Conservation (phyloP, 2,329 filamentous ascomycete genomes). For the Fusarium mexicanum region DNA sequence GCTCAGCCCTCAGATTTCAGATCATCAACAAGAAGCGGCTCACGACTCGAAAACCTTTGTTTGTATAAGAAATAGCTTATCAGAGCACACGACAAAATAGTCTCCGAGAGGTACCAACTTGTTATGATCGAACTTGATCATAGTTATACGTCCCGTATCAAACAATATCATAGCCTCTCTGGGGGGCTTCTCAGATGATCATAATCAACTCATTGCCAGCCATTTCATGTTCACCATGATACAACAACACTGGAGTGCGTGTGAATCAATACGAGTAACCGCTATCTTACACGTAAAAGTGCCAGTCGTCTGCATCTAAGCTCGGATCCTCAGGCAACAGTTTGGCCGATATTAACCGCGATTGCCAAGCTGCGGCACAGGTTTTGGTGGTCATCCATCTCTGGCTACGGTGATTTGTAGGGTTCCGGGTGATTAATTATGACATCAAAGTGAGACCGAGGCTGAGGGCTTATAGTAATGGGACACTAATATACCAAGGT, state of each 20-base stretch:
- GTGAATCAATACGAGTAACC: slow-evolving; percentile 49
- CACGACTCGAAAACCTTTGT: slow-evolving; percentile 46
- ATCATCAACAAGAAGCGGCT: slow-evolving; percentile 50
- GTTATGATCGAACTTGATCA: slow-evolving; percentile 53
- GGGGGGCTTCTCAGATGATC: slow-evolving; percentile 46
- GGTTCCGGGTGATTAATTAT: slow-evolving; percentile 43
- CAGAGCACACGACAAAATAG: slow-evolving; percentile 43
- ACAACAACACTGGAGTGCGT: slow-evolving; percentile 50
- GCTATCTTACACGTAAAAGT: slow-evolving; percentile 50
- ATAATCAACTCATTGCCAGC: slow-evolving; percentile 53
- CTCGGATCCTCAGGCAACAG: slow-evolving; percentile 49
- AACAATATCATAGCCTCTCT: slow-evolving; percentile 40
- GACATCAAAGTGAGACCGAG: slow-evolving; percentile 39
- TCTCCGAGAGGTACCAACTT: slow-evolving; percentile 47
- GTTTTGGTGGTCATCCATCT: slow-evolving; percentile 55
- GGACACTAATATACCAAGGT: not conserved
- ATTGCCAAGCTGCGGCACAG: slow-evolving; percentile 48
- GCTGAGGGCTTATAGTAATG: slow-evolving; percentile 42
- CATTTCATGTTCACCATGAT: slow-evolving; percentile 58
- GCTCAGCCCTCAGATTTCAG: slow-evolving; percentile 42
- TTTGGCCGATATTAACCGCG: slow-evolving; percentile 55
- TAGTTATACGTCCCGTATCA: slow-evolving; percentile 46
- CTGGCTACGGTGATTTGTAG: slow-evolving; percentile 45
- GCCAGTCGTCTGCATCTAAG: slow-evolving; percentile 50
- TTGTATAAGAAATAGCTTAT: slow-evolving; percentile 49